A percentile compares a stretch with the other conserved stretches of the same genome.
Conservation (phyloP, 1,284 basidiomycete genomes). For the Thecaphora thlaspeos region DNA sequence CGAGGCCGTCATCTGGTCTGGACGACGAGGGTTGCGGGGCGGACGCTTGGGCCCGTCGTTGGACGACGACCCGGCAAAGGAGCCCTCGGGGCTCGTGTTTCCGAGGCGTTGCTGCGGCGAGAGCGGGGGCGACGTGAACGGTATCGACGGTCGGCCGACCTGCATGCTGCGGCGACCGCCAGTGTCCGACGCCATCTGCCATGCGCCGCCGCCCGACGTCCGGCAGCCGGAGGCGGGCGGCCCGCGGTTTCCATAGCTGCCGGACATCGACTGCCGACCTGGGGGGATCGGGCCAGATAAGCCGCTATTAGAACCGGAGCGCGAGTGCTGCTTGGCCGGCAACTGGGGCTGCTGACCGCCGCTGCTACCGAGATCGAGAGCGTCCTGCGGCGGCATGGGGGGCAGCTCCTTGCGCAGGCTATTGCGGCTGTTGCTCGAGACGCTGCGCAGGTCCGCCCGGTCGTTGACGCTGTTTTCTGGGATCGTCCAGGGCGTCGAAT, state of each 20-base stretch:
- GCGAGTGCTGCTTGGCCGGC: background rate
- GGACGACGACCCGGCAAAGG: constrained; percentile 4
- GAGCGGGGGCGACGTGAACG: background rate
- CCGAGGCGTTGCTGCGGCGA: background rate
- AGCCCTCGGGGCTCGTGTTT: constrained; percentile 1
- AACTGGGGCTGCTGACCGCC: background rate
- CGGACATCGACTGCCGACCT: background rate
- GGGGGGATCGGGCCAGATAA: background rate
- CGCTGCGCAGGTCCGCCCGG: constrained; percentile 5
- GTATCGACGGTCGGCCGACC: background rate
- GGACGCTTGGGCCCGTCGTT: constrained; percentile 15
- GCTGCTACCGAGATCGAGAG: too few relatives aligned
- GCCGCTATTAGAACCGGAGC: background rate
- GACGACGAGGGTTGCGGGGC: constrained; percentile 26
- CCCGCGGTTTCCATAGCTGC: background rate
- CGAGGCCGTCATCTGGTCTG: constrained; percentile 16
- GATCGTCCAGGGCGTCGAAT: constrained; percentile 16
- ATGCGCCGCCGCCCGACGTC: background rate
- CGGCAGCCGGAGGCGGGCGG: too few relatives aligned
- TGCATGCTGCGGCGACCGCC: constrained; percentile 19
- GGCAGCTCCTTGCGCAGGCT: constrained; percentile 27
- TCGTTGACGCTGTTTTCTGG: constrained; percentile 8
- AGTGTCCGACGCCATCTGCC: background rate
- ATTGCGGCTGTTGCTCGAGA: constrained; percentile 9
- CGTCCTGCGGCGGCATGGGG: constrained; percentile 11